phyloP scores from a whole-genome alignment of 768 basidiomycete genomes.

The Naematelia encephala region DNA sequence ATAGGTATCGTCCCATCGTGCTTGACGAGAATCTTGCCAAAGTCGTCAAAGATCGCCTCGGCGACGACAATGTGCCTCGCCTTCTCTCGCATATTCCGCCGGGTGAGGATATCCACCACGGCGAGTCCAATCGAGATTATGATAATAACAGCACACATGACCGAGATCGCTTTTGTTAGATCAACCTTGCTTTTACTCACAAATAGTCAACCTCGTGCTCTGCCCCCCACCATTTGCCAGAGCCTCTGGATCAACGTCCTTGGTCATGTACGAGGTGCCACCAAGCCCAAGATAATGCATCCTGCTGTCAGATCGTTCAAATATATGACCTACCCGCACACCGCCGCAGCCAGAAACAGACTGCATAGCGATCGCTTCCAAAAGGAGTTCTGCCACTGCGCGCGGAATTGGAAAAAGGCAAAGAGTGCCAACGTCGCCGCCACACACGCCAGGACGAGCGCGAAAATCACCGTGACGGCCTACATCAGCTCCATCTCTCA shows the following conservation, averaged over 20 bases:
- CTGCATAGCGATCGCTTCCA: slow-evolving; percentile 44
- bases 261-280: slow-evolving; percentile 45
- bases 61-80: slow-evolving; percentile 50
- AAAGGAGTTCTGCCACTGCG: slow-evolving; percentile 50
- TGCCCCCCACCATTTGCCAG: slow-evolving; percentile 34
- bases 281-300: slow-evolving; percentile 53
- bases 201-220: slow-evolving; percentile 42
- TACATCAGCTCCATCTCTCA: slow-evolving; percentile 2
- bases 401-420: slow-evolving; percentile 49
- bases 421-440: slow-evolving; percentile 49
- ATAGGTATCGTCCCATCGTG: slow-evolving; percentile 50
- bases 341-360: slow-evolving; percentile 45
- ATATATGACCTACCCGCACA: slow-evolving; percentile 40
- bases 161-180: slow-evolving; percentile 42
- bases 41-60: slow-evolving; percentile 47
- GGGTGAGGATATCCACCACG: slow-evolving; percentile 32
- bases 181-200: slow-evolving; percentile 18
- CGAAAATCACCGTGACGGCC: slow-evolving; percentile 47
- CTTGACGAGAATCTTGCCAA: slow-evolving; percentile 49
- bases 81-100: slow-evolving; percentile 32
- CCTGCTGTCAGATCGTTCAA: slow-evolving; percentile 13
- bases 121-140: slow-evolving; percentile 42
- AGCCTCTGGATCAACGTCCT: slow-evolving; percentile 16
- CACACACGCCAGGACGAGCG: slow-evolving; percentile 47
- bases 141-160: slow-evolving; percentile 50